Evolutionary conservation across 2,329 filamentous ascomycete genomes (phyloP), one percentile per base, ranked within the genome.

Genomic region (Alternaria alternata): DNA sequence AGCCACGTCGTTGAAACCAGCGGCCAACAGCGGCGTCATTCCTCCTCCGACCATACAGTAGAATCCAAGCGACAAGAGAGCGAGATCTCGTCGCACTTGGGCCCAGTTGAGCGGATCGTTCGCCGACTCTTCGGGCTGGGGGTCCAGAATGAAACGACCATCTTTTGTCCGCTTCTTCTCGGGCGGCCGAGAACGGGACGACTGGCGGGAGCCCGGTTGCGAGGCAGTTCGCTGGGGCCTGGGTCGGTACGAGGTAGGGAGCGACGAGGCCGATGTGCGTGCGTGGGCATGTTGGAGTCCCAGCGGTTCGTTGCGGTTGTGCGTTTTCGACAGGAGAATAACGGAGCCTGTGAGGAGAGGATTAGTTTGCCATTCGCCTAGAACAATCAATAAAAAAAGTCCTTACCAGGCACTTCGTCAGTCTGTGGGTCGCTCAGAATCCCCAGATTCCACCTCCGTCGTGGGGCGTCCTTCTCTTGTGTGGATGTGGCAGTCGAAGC

Each of bases 91-190:
- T 41, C 92, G 87, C 89, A 92, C 92, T 7, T 85, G 81, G 0
- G 91, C 89, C 94, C 94, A 98, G 76, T 98, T 98, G 57, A 98
- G 81, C 1, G 94, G 94, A 71, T 98, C 94, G 66, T 98, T 97
- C 52, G 85, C 83, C 0, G 92, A 93, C 52, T 97, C 93, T 61
- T 97, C 93, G 0, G 94, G 94, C 75, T 98, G 94, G 0, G 94
- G 94, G 0, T 96, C 91, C 14, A 98, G 82, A 56, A 98, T 93
- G 70, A 97, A 93, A 62, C 87, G 86, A 16, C 93, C 93, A 75
- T 97, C 91, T 36, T 85, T 80, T 2, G 93, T 97, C 66, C 84
- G 90, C 82, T 97, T 97, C 80, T 88, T 87, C 46, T 81, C 82
- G 1, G 66, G 66, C 1, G 51, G 52, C 22, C 59, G 64, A 4